Evolutionary conservation across 2,329 filamentous ascomycete genomes (phyloP).

Genomic region (Leptographium wingfieldii): DNA sequence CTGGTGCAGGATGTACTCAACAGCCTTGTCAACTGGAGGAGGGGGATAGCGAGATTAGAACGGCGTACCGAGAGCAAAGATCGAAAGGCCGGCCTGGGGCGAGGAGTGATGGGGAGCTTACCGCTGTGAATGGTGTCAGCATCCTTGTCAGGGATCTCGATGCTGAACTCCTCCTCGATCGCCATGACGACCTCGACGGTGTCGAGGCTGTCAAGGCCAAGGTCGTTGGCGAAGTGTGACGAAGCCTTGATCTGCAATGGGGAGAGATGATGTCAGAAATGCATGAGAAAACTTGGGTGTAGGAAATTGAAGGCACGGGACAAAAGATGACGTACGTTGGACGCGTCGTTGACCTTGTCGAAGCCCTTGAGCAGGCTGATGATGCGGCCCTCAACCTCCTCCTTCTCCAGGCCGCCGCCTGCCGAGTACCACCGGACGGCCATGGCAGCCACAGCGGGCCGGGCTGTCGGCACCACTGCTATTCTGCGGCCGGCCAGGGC

Average conservation of each 20-base stretch:
- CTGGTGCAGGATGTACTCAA: conserved; percentile 86
- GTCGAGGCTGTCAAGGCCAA: conserved; percentile 92
- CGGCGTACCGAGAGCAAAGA: neutral
- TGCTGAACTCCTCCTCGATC: conserved; percentile 88
- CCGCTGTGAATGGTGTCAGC: conserved; percentile 88
- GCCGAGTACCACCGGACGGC: conserved; percentile 79
- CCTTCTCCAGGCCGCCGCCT: conserved; percentile 48
- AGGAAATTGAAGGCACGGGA: too few species aligned
- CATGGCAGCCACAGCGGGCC: conserved; percentile 26
- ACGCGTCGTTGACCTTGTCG: conserved; percentile 74
- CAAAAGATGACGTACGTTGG: conserved; percentile 39
- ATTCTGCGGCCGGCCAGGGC: conserved; percentile 26
- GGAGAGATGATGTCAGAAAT: neutral
- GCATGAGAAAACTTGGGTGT: neutral
- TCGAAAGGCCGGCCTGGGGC: neutral
- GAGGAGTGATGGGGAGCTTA: conserved; percentile 33
- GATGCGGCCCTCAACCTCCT: conserved; percentile 82
- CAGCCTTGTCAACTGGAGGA: conserved; percentile 74
- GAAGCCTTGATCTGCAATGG: conserved; percentile 58
- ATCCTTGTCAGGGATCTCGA: conserved; percentile 97
- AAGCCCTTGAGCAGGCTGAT: conserved; percentile 88
- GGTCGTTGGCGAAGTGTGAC: conserved; percentile 93
- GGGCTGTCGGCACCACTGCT: conserved; percentile 12
- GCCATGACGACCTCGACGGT: conserved; percentile 99
- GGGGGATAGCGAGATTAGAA: too few species aligned